These are phyloP conservation scores for Keqinozyma sinolaborantium DNA, from an alignment of 1,139 yeast species.

Conservation along the genomic window DNA sequence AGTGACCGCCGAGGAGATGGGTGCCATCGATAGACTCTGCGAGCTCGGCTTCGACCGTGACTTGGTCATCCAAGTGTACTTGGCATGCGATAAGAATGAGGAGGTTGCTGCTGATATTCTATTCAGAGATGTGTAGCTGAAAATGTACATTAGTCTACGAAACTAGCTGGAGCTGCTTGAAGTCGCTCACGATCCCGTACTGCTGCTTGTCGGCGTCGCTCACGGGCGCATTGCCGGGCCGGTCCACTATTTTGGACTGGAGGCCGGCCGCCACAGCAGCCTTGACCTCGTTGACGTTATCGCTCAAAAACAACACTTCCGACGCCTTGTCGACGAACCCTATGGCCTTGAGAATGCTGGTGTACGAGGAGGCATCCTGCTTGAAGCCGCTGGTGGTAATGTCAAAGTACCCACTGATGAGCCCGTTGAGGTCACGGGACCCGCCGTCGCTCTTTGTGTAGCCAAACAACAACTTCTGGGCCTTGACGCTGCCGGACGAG, in stretches of 20 bases:
- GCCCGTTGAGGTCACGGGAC: conserved; percentile 48
- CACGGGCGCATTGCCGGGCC: conserved; percentile 74
- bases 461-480: conserved; percentile 74
- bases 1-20: conserved; percentile 80
- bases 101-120: conserved; percentile 93
- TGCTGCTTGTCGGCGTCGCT: conserved; percentile 22
- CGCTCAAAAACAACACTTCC: conserved; percentile 68
- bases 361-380: conserved; percentile 54
- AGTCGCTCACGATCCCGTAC: conserved; percentile 15
- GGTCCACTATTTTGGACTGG: conserved; percentile 52
- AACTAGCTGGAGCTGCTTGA: background rate
- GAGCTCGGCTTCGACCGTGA: conserved; percentile 91
- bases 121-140: conserved; percentile 48
- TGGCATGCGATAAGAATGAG: conserved; percentile 98
- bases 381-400: conserved; percentile 83
- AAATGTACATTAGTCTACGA: background rate
- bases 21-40: conserved; percentile 81
- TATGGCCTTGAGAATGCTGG: conserved; percentile 49
- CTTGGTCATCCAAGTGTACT: conserved; percentile 86
- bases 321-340: conserved; percentile 18
- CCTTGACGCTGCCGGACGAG: conserved; percentile 88
- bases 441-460: conserved; percentile 42
- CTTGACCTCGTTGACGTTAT: conserved; percentile 60
- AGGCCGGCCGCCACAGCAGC: conserved; percentile 75
- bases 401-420: conserved; percentile 71